A percentile compares a stretch with the other conserved stretches of the same genome.
Conservation (phyloP, 768 basidiomycete species). For the Lactarius sp. region DNA sequence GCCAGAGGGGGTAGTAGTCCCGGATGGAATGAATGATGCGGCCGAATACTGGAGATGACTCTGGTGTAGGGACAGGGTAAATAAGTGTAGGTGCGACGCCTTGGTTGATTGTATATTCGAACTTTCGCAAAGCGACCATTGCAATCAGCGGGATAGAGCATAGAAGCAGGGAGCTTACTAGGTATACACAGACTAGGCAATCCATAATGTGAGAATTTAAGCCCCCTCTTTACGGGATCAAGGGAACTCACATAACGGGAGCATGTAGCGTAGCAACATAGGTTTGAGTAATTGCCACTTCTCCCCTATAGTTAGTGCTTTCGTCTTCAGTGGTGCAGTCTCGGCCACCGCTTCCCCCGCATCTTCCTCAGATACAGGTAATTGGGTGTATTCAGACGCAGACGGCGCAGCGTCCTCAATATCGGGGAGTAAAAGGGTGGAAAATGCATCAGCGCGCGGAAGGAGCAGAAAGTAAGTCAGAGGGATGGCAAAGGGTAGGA, state of each 20-base stretch:
- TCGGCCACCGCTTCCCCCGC: slow-evolving; percentile 25
- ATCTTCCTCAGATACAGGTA: slow-evolving; percentile 32
- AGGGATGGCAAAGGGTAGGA: slow-evolving; percentile 79
- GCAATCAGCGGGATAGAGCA: slow-evolving; percentile 6
- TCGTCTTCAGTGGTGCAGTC: slow-evolving; percentile 29
- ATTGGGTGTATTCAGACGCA: slow-evolving; percentile 41
- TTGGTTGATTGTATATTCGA: slow-evolving; percentile 90
- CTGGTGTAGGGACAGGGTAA: slow-evolving; percentile 72
- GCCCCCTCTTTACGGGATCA: background rate
- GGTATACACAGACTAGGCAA: slow-evolving; percentile 52
- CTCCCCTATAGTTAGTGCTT: slow-evolving; percentile 57
- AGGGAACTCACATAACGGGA: slow-evolving; percentile 74
- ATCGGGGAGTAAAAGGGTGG: slow-evolving; percentile 32
- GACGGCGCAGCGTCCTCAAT: slow-evolving; percentile 25
- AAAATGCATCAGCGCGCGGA: slow-evolving; percentile 53
- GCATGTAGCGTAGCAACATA: slow-evolving; percentile 77
- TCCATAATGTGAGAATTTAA: background rate
- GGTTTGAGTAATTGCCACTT: slow-evolving; percentile 83
- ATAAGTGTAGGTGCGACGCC: slow-evolving; percentile 88
- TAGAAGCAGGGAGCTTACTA: slow-evolving; percentile 38
- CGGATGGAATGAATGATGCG: slow-evolving; percentile 77
- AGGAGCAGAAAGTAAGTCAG: slow-evolving; percentile 73
- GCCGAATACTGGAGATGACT: slow-evolving; percentile 57
- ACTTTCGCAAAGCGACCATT: slow-evolving; percentile 39
- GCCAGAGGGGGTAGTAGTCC: slow-evolving; percentile 96